Conservation (phyloP, 169 alveolate species). For the Eimeria acervulina region DNA sequence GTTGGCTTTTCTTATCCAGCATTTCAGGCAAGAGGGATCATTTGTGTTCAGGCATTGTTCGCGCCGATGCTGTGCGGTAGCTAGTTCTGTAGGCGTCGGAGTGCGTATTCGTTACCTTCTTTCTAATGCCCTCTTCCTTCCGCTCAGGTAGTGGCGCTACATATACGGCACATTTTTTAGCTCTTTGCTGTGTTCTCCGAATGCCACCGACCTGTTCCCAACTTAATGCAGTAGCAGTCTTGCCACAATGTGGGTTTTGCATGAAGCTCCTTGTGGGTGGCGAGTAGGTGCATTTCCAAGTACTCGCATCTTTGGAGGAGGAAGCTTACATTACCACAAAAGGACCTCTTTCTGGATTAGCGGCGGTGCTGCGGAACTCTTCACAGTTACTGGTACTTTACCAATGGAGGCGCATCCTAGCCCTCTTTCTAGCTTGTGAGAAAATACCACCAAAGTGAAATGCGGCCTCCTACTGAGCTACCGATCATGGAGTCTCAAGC, state of each 20-base stretch:
- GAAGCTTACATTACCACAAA: no score
- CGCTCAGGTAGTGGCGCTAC: not conserved
- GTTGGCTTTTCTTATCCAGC: not conserved
- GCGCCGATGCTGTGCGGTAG: not conserved
- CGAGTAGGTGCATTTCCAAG: not conserved
- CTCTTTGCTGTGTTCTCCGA: not conserved
- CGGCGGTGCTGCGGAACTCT: not conserved
- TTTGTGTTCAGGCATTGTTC: not conserved
- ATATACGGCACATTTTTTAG: not conserved
- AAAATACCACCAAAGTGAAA: not conserved
- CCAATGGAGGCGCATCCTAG: not conserved
- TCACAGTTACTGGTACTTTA: not conserved
- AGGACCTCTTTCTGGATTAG: not conserved
- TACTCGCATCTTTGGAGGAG: not conserved
- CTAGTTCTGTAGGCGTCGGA: not conserved
- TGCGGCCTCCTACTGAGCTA: not conserved
- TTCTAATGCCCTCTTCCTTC: not conserved
- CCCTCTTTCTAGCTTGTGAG: not conserved
- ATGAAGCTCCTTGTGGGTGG: not conserved
- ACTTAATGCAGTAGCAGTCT: not conserved
- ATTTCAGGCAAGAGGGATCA: not conserved
- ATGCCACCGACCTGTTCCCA: not conserved
- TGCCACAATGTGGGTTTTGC: not conserved
- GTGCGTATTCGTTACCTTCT: not conserved
- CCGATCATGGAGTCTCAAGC: not conserved